Conservation (phyloP, 2,329 filamentous ascomycete species). For the Sporothrix pseudoabietina region DNA sequence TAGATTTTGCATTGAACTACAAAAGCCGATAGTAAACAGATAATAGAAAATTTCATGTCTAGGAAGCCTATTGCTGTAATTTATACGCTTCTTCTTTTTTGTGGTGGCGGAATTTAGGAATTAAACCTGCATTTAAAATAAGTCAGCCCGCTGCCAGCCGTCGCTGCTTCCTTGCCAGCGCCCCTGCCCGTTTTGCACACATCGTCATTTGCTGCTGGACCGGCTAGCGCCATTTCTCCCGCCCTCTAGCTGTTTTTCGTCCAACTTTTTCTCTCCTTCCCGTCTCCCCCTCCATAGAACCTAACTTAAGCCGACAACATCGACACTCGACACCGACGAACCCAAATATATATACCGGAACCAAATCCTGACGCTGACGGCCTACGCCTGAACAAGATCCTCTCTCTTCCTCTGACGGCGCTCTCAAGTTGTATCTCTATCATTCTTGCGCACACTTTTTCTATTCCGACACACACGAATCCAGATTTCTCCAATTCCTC, state of each 20-base stretch:
- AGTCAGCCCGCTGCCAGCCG: conserved; percentile 15
- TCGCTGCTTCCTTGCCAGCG: conserved; percentile 18
- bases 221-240: conserved; percentile 28
- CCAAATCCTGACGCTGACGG: neutral
- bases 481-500: conserved; percentile 7
- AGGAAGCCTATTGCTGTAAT: neutral
- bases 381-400: neutral
- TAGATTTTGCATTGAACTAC: neutral
- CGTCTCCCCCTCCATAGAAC: conserved; percentile 19
- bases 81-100: neutral
- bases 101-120: neutral
- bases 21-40: too few relatives aligned
- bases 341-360: neutral
- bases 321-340: neutral
- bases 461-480: neutral
- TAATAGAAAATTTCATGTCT: too few relatives aligned
- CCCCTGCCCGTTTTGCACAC: conserved; percentile 20
- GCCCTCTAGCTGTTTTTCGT: conserved; percentile 27
- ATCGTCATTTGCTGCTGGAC: conserved; percentile 28
- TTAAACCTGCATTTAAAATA: conserved; percentile 8
- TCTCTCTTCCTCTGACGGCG: neutral
- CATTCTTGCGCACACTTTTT: neutral
- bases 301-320: conserved; percentile 15
- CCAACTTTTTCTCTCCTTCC: conserved; percentile 18
- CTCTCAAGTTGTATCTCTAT: neutral